These are phyloP conservation scores for Blumeria graminis DNA, from an alignment of 2,329 filamentous ascomycete species.

Conservation along the genomic window DNA sequence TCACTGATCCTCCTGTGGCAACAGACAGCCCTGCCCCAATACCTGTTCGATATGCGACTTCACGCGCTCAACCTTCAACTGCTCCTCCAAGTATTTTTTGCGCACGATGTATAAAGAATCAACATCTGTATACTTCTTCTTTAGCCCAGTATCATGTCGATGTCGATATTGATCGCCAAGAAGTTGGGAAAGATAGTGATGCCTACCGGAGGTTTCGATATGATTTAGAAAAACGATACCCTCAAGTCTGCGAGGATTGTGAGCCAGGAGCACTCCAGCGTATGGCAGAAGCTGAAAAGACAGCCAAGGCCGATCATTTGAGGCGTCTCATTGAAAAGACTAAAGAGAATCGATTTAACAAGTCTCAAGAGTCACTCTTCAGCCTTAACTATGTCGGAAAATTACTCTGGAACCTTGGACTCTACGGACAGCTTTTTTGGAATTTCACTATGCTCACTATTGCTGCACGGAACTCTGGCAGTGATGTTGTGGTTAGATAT, in stretches of 20 bases:
- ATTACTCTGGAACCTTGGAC: constrained; percentile 9
- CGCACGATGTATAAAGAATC: constrained; percentile 64
- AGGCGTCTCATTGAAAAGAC: constrained; percentile 37
- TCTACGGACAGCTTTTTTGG: constrained; percentile 11
- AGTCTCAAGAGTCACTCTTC: constrained; percentile 4
- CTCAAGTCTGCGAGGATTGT: constrained; percentile 67
- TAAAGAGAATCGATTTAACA: constrained; percentile 19
- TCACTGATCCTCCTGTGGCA: constrained; percentile 58
- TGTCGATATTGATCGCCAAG: not conserved
- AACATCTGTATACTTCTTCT: constrained; percentile 51
- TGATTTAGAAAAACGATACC: constrained; percentile 60
- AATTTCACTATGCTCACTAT: constrained; percentile 6
- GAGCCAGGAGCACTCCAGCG: constrained; percentile 46
- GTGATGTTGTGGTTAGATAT: not conserved
- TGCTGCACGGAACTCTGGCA: not conserved
- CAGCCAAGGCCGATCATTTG: constrained; percentile 24
- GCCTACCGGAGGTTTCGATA: constrained; percentile 45
- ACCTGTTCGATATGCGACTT: constrained; percentile 24
- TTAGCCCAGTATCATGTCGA: constrained; percentile 52
- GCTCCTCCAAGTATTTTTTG: constrained; percentile 29
- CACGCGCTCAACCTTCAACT: constrained; percentile 16
- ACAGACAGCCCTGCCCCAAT: constrained; percentile 24
- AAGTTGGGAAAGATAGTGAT: constrained; percentile 33
- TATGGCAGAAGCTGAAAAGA: constrained; percentile 50
- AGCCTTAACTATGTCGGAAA: constrained; percentile 5